These are phyloP conservation scores for Monosporascus cannonballus DNA, from an alignment of 2,329 filamentous ascomycete genomes.

Conservation along the genomic window DNA sequence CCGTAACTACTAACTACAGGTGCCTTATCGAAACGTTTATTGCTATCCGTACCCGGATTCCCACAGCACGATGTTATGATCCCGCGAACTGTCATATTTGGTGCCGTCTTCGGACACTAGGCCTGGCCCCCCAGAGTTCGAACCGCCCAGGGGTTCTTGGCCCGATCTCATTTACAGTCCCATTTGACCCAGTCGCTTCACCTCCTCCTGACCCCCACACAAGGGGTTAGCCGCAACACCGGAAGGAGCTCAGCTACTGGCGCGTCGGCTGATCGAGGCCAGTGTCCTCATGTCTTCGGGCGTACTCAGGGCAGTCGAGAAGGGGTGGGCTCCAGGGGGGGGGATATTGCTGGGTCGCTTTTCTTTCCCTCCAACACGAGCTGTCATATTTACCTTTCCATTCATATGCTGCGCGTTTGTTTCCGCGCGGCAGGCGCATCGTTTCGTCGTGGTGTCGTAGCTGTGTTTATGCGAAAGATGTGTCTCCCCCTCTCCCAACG, in stretches of 20 bases:
- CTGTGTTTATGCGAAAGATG: too few species aligned
- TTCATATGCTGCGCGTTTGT: too few species aligned
- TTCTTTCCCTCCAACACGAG: not conserved
- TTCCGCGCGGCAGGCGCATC: too few species aligned
- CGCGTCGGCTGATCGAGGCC: too few species aligned
- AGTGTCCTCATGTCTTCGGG: too few species aligned
- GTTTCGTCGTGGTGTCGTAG: too few species aligned
- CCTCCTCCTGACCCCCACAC: not conserved
- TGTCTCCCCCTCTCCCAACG: too few species aligned
- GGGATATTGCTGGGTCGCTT: not conserved
- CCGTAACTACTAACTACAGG: not conserved
- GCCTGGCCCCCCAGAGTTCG: too few species aligned
- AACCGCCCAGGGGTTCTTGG: too few species aligned
- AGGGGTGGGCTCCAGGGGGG: too few species aligned
- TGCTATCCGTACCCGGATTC: not conserved
- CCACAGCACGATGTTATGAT: not conserved
- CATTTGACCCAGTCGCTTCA: not conserved
- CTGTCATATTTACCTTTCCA: not conserved
- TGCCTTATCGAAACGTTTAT: not conserved
- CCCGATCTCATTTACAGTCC: not conserved
- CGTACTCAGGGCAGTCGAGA: too few species aligned
- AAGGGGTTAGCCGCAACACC: not conserved
- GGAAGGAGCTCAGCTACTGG: not conserved
- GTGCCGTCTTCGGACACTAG: too few species aligned
- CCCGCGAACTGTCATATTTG: not conserved